Percentiles rank a stretch among this genome's conserved stretches.
phyloP scores from a whole-genome alignment of 1,284 basidiomycete species.

The Cyathus olla region DNA sequence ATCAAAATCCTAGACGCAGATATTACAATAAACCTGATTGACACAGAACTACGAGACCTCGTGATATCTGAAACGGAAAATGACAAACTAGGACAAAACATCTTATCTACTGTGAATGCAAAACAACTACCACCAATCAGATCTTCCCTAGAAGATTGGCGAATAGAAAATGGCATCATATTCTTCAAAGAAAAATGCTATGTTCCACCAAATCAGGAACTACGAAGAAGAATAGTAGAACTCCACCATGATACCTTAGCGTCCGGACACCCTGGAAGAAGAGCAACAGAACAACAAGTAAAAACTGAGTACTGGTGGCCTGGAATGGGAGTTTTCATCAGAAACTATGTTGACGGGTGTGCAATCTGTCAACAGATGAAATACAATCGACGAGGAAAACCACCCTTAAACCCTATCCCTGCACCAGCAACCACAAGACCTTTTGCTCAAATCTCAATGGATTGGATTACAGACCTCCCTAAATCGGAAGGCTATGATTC shows the following conservation, averaged over 20 bases:
- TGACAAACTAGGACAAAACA: neutral
- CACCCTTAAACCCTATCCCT: slow-evolving; percentile 18
- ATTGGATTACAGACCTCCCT: slow-evolving; percentile 48
- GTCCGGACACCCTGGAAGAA: slow-evolving; percentile 13
- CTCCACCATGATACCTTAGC: slow-evolving; percentile 3
- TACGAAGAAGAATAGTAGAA: slow-evolving; percentile 10
- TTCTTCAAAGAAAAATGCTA: slow-evolving; percentile 12
- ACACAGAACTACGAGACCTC: neutral
- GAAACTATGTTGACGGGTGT: no score
- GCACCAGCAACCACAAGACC: slow-evolving; percentile 16
- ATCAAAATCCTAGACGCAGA: no score
- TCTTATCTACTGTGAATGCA: neutral
- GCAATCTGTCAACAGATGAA: slow-evolving; percentile 24
- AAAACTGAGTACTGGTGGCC: slow-evolving; percentile 25
- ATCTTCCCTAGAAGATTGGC: neutral
- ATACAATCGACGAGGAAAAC: slow-evolving; percentile 8
- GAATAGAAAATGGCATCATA: slow-evolving; percentile 6
- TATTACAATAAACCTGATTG: neutral
- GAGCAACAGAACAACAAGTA: slow-evolving; percentile 10
- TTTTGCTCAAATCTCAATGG: slow-evolving; percentile 29
- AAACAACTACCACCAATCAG: neutral
- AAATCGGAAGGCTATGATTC: slow-evolving; percentile 31
- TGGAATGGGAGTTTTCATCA: slow-evolving; percentile 18
- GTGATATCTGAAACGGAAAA: neutral
- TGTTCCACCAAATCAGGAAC: slow-evolving; percentile 12